Conservation (phyloP, 1,284 basidiomycete species). For the Leccinum solheimii region DNA sequence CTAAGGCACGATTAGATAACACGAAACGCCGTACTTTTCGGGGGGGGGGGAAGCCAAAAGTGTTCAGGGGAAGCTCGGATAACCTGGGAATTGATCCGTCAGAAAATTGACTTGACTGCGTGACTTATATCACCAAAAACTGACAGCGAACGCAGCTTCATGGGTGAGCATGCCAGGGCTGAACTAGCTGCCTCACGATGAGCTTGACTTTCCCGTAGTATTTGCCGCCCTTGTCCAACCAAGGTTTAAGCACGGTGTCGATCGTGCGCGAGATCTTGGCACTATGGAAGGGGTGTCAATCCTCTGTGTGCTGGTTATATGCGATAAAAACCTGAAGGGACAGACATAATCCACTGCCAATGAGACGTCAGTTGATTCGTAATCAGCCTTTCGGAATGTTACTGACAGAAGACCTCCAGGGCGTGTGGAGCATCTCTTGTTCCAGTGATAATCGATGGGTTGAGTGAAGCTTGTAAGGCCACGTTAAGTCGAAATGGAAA, state of each 20-base stretch:
- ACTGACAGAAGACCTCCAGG: constrained; percentile 78
- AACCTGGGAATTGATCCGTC: constrained; percentile 42
- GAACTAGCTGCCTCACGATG: constrained; percentile 81
- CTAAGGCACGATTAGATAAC: neutral
- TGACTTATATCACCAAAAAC: constrained; percentile 20
- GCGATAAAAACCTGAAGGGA: constrained; percentile 63
- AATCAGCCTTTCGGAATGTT: neutral
- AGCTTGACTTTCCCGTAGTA: constrained; percentile 80
- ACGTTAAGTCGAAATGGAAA: too few relatives aligned
- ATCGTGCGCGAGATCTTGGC: constrained; percentile 64
- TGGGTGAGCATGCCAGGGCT: constrained; percentile 68
- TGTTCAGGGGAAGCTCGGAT: constrained; percentile 67
- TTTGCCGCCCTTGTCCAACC: constrained; percentile 59
- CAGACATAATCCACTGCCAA: constrained; percentile 81
- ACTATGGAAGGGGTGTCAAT: constrained; percentile 35
- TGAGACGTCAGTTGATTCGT: neutral
- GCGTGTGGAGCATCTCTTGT: constrained; percentile 80
- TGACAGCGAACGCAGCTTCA: constrained; percentile 81
- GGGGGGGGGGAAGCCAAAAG: constrained; percentile 68
- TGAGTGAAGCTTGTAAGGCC: too few relatives aligned
- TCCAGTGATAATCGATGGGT: too few relatives aligned
- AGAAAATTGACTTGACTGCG: neutral
- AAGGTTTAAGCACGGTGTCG: constrained; percentile 59
- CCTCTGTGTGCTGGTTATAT: neutral
- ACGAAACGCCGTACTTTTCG: constrained; percentile 49